Evolutionary conservation across 805 yeast species (phyloP).

Genomic region (Ogataea pilisensis): DNA sequence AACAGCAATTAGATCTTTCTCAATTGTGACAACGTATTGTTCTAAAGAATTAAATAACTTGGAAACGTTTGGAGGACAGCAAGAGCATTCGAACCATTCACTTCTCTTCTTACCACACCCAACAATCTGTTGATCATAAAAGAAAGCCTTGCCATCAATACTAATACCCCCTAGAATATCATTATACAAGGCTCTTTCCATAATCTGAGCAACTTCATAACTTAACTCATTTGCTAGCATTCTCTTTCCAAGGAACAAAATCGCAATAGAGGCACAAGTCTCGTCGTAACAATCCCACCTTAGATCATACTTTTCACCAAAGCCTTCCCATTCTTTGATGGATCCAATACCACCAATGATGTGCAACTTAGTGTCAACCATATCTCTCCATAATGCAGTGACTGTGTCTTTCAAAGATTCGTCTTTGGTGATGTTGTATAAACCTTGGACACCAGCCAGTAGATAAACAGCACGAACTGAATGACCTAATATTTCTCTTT

Average conservation of each 20-base stretch:
- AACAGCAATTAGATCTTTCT: slow-evolving; percentile 10
- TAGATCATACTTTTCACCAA: slow-evolving; percentile 22
- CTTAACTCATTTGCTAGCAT: slow-evolving; percentile 16
- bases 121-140: slow-evolving; percentile 21
- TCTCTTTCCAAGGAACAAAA: slow-evolving; percentile 17
- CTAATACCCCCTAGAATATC: slow-evolving; percentile 25
- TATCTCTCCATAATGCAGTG: slow-evolving; percentile 15
- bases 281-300: slow-evolving; percentile 25
- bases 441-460: slow-evolving; percentile 22
- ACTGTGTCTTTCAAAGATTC: slow-evolving; percentile 12
- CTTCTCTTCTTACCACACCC: slow-evolving; percentile 15
- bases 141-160: slow-evolving; percentile 21
- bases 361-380: slow-evolving; percentile 22
- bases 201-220: slow-evolving; percentile 14
- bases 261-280: slow-evolving; percentile 27
- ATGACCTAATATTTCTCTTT: slow-evolving; percentile 21
- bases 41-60: slow-evolving; percentile 22
- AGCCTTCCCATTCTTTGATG: slow-evolving; percentile 23
- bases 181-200: slow-evolving; percentile 24
- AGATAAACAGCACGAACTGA: slow-evolving; percentile 22
- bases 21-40: slow-evolving; percentile 11
- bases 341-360: slow-evolving; percentile 28
- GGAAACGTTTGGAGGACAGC: slow-evolving; percentile 29
- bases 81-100: slow-evolving; percentile 21
- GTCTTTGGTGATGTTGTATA: slow-evolving; percentile 18